Base-by-base conservation (phyloP, 1,139 yeast species). In the Candida pseudoviswanathii region DNA sequence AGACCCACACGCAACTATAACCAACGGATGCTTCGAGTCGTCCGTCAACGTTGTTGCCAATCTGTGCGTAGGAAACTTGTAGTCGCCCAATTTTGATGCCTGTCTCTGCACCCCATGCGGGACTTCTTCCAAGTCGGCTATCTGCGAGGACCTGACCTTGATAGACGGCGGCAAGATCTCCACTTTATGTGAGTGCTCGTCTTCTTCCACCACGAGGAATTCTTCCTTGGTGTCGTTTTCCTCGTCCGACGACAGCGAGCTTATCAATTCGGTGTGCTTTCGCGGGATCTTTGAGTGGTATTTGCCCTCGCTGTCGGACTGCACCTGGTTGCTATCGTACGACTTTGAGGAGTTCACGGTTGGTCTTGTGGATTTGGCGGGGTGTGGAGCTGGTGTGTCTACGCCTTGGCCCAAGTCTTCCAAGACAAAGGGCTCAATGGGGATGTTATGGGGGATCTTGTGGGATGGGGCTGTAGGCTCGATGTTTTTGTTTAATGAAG, bases 1-100 rank as follows among this genome's bases (percentile, higher is more conserved):
- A 4, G 97, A 90, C 4, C 99, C 99, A 69, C 99, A 94, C 2
- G 99, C 98, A 29, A 94, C 98, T 50, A 94, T 81, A 11, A 94
- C 97, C 56, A 94, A 76, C 1, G 99, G 99, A 56, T 85, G 80
- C 68, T 92, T 92, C 53, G 85, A 75, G 50, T 88, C 84, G 60
- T 91, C 96, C 52, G 82, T 72, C 63, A 94, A 70, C 45, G 80
- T 80, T 31, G 85, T 82, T 30, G 91, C 87, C 50, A 94, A 75
- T 53, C 98, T 75, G 68, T 94, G 97, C 1, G 86, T 80, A 1
- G 99, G 98, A 67, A 94, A 94, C 49, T 73, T 69, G 69, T 94
- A 94, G 43, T 82, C 78, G 7, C 78, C 80, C 32, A 91, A 69
- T 3, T 68, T 73, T 55, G 81, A 81, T 0, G 98, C 94, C 66